phyloP scores from a whole-genome alignment of 2,329 filamentous ascomycete genomes.

The Fusarium pininemorale region DNA sequence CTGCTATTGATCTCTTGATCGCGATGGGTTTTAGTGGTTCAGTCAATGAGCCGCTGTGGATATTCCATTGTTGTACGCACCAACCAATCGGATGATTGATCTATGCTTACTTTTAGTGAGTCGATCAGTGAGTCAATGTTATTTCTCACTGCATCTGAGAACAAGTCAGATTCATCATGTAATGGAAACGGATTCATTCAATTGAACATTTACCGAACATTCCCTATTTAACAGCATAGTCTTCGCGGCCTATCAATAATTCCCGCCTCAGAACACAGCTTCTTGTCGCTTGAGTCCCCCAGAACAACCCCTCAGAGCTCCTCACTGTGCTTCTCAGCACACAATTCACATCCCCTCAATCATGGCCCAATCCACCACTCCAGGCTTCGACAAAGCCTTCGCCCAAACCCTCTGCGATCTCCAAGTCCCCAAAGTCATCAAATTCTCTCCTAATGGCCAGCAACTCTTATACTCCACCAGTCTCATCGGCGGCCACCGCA shows the following conservation, averaged over 20 bases:
- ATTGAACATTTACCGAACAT: rapidly evolving
- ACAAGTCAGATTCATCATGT: not conserved
- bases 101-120: not conserved
- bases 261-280: not conserved
- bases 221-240: not conserved
- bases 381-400: slow-evolving; percentile 6
- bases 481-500: not conserved
- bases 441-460: slow-evolving; percentile 7
- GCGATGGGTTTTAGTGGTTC: not conserved
- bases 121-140: not conserved
- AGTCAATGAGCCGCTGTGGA: not conserved
- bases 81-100: not conserved
- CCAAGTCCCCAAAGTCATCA: slow-evolving; percentile 12
- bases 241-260: not conserved
- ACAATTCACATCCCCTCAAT: not conserved
- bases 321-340: not conserved
- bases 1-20: not conserved
- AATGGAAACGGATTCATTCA: not conserved
- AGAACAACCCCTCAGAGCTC: not conserved
- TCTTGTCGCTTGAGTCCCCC: no score
- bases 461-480: slow-evolving; percentile 14
- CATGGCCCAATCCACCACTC: not conserved
- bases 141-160: not conserved
- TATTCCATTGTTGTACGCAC: rapidly evolving
- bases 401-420: slow-evolving; percentile 22